Percentiles rank a stretch among this genome's conserved stretches.
Evolutionary conservation across 495 filamentous ascomycete species (phyloP).

Genomic region (Penicillium manginii): DNA sequence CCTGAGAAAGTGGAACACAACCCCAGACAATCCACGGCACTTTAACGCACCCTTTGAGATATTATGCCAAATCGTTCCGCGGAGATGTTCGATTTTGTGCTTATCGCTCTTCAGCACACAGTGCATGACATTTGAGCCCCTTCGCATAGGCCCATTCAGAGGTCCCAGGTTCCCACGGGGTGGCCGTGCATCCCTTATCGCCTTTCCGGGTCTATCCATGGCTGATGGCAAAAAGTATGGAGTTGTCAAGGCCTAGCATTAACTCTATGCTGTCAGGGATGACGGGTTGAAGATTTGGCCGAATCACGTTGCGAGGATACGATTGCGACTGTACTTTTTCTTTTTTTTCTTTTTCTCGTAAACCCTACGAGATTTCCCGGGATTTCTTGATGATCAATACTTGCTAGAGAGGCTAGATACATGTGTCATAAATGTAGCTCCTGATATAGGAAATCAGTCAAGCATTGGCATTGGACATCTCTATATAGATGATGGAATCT

Average conservation of each 20-base stretch:
- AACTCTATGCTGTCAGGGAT: neutral
- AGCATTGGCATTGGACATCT: too few relatives aligned
- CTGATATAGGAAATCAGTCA: neutral
- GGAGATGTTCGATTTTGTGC: conserved; percentile 12
- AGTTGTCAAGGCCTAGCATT: neutral
- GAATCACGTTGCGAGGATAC: conserved; percentile 23
- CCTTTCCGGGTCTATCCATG: neutral
- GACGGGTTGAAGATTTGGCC: neutral
- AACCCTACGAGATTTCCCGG: conserved; percentile 2
- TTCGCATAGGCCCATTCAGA: conserved; percentile 7
- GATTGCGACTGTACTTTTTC: neutral
- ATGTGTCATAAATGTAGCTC: conserved; percentile 14
- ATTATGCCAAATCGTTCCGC: conserved; percentile 4
- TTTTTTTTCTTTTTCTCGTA: conserved; percentile 17
- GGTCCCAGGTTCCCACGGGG: neutral
- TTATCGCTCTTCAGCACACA: conserved; percentile 6
- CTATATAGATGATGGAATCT: too few relatives aligned
- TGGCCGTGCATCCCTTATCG: conserved; percentile 18
- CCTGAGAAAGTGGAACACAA: conserved; percentile 1
- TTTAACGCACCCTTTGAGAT: neutral
- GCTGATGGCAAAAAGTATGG: neutral
- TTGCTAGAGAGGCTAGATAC: neutral
- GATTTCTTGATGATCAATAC: neutral
- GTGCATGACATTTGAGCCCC: neutral
- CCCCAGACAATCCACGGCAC: conserved; percentile 6